phyloP scores from a whole-genome alignment of 805 yeast genomes.

The Teunomyces barrocoloradensis region DNA sequence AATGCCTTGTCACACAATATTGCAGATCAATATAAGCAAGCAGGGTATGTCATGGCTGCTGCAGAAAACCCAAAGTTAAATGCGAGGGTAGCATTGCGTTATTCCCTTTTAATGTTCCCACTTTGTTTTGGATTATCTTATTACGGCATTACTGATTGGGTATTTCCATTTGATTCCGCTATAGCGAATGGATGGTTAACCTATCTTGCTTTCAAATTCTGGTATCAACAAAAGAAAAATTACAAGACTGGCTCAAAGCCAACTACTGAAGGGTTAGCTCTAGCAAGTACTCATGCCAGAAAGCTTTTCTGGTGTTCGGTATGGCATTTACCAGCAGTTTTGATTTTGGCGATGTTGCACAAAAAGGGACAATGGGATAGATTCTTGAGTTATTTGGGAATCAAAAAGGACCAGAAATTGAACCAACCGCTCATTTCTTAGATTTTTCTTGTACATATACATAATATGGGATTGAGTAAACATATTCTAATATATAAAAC shows the following conservation, averaged over 20 bases:
- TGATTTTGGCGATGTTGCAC: conserved; percentile 90
- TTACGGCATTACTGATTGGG: conserved; percentile 78
- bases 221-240: conserved; percentile 75
- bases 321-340: conserved; percentile 86
- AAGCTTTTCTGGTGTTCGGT: conserved; percentile 93
- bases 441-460: not conserved
- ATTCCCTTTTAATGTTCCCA: conserved; percentile 92
- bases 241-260: conserved; percentile 44
- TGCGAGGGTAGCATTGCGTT: conserved; percentile 89
- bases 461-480: not conserved
- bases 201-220: conserved; percentile 74
- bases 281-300: conserved; percentile 71
- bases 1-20: conserved; percentile 87
- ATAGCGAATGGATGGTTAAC: conserved; percentile 84
- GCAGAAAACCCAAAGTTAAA: conserved; percentile 87
- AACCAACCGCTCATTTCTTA: not conserved
- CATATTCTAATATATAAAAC: not conserved
- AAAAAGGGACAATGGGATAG: conserved; percentile 93
- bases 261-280: conserved; percentile 52
- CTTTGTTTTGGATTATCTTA: conserved; percentile 80
- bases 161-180: conserved; percentile 77
- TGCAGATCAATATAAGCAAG: conserved; percentile 81
- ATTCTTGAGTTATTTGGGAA: conserved; percentile 27
- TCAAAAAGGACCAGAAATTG: not conserved
- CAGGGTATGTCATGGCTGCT: conserved; percentile 98